Percentiles rank a stretch among this genome's conserved stretches.
These are phyloP conservation scores for Alternaria ventricosa DNA, from an alignment of 2,329 filamentous ascomycete species.

Conservation along the genomic window DNA sequence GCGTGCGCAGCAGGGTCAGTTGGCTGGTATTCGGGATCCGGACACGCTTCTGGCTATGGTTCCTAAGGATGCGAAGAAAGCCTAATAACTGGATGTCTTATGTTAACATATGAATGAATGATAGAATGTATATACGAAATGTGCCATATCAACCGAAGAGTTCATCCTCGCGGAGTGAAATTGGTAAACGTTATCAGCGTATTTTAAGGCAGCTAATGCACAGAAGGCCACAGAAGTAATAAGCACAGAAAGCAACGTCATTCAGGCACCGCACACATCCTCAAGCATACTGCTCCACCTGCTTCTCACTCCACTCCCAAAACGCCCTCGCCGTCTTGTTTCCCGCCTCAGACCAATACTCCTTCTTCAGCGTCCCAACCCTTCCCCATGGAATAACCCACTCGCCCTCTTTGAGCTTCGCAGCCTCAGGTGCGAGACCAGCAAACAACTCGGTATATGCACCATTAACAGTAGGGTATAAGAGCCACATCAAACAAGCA, in stretches of 20 bases:
- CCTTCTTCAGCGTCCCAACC: slow-evolving; percentile 15
- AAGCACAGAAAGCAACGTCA: background rate
- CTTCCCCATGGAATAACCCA: slow-evolving; percentile 58
- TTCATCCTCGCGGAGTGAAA: background rate
- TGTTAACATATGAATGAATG: background rate
- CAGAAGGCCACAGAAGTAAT: background rate
- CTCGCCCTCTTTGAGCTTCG: slow-evolving; percentile 35
- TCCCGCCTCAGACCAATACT: slow-evolving; percentile 35
- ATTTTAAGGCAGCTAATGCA: background rate
- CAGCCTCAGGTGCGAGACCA: slow-evolving; percentile 23
- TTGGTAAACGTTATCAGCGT: background rate
- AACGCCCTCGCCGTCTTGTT: slow-evolving; percentile 49
- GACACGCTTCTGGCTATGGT: slow-evolving; percentile 51
- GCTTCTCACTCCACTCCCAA: slow-evolving; percentile 56
- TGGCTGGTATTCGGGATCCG: slow-evolving; percentile 63
- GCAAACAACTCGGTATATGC: slow-evolving; percentile 38
- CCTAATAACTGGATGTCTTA: background rate
- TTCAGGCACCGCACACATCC: background rate
- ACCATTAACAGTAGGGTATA: slow-evolving; percentile 23
- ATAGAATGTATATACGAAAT: slow-evolving; percentile 3
- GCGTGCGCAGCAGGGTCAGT: slow-evolving; percentile 65
- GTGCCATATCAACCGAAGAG: background rate
- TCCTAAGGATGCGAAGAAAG: slow-evolving; percentile 12
- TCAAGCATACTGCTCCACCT: slow-evolving; percentile 25
- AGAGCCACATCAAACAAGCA: too few relatives aligned